phyloP scores from a whole-genome alignment of 768 basidiomycete genomes.

The Lentinula lateritia region DNA sequence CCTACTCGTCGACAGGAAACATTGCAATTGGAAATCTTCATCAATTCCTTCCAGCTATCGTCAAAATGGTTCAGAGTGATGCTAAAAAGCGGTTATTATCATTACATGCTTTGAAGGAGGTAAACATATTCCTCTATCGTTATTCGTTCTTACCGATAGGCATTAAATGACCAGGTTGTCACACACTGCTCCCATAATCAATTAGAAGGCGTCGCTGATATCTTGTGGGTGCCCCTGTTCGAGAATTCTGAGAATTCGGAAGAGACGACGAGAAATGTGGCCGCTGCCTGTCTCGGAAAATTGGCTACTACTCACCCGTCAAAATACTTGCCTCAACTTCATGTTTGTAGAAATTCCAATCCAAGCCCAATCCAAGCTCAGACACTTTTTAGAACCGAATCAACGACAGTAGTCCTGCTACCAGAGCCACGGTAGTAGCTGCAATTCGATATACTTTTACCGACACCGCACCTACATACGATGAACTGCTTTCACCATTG shows the following conservation, averaged over 20 bases:
- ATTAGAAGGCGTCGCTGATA: conserved; percentile 81
- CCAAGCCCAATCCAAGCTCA: neutral
- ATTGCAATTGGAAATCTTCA: conserved; percentile 91
- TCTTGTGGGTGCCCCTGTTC: conserved; percentile 90
- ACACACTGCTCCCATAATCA: conserved; percentile 84
- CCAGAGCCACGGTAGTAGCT: conserved; percentile 85
- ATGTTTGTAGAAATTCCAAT: conserved; percentile 41
- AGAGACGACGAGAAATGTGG: conserved; percentile 89
- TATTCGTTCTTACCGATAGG: neutral
- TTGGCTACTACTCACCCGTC: conserved; percentile 88
- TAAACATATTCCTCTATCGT: conserved; percentile 19
- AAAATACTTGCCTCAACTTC: conserved; percentile 88
- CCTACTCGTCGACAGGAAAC: conserved; percentile 54
- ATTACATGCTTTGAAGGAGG: conserved; percentile 92
- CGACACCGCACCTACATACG: conserved; percentile 79
- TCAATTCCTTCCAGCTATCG: conserved; percentile 80
- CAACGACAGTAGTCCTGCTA: conserved; percentile 58
- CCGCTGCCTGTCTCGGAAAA: conserved; percentile 95
- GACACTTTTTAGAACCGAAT: conserved; percentile 49
- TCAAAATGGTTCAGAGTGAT: conserved; percentile 72
- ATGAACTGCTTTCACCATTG: conserved; percentile 83
- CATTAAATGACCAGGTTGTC: conserved; percentile 56
- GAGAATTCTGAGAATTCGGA: conserved; percentile 86
- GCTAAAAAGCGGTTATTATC: conserved; percentile 77
- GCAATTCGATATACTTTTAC: conserved; percentile 94